These are phyloP conservation scores for Cephalotrichum gorgonifer DNA, from an alignment of 2,329 filamentous ascomycete genomes.

Conservation along the genomic window DNA sequence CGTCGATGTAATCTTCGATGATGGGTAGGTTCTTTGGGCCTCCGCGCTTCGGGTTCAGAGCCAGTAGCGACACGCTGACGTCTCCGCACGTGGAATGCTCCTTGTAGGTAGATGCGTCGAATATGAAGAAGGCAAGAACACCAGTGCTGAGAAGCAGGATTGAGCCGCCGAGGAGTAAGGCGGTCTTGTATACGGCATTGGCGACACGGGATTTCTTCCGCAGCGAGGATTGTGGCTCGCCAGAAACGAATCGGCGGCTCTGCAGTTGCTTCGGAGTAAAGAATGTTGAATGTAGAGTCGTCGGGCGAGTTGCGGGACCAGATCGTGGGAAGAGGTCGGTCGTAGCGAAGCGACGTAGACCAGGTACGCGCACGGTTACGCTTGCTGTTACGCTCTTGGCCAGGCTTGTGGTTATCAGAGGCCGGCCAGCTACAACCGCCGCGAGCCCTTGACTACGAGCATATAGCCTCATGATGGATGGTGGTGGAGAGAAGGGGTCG, in stretches of 20 bases:
- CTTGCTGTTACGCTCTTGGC: too few relatives aligned
- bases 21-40: slow-evolving; percentile 95
- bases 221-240: slow-evolving; percentile 13
- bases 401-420: too few relatives aligned
- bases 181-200: slow-evolving; percentile 57
- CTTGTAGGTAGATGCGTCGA: slow-evolving; percentile 85
- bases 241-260: background rate
- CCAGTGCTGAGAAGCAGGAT: slow-evolving; percentile 58
- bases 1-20: slow-evolving; percentile 76
- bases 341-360: background rate
- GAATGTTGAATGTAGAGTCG: background rate
- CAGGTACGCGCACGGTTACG: too few relatives aligned
- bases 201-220: slow-evolving; percentile 33
- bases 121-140: slow-evolving; percentile 79
- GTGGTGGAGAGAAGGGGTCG: too few relatives aligned
- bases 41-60: slow-evolving; percentile 69
- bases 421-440: too few relatives aligned
- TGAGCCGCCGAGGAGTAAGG: slow-evolving; percentile 66
- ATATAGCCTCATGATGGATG: too few relatives aligned
- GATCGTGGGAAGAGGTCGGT: background rate
- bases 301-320: background rate
- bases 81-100: slow-evolving; percentile 58
- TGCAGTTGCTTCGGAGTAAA: background rate
- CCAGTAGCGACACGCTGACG: slow-evolving; percentile 73
- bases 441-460: too few relatives aligned